These are phyloP conservation scores for Thielaviopsis musarum DNA, from an alignment of 2,329 filamentous ascomycete genomes.

Conservation along the genomic window DNA sequence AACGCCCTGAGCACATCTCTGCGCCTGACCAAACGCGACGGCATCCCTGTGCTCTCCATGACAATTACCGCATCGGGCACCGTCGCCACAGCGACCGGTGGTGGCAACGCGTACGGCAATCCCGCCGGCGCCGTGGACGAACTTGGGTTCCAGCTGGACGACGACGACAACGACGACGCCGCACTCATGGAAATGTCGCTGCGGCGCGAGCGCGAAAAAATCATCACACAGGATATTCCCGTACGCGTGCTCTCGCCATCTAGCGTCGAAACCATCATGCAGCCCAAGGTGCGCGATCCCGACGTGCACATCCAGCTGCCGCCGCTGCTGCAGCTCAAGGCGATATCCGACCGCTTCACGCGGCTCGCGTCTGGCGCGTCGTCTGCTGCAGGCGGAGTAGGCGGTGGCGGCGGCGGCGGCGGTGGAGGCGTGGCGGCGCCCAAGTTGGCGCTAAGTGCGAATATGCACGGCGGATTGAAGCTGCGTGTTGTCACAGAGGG, in stretches of 20 bases:
- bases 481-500: conserved; percentile 70
- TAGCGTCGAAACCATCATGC: conserved; percentile 81
- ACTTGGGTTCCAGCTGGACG: conserved; percentile 19
- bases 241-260: conserved; percentile 73
- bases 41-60: conserved; percentile 69
- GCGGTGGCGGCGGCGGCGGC: background rate
- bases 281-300: conserved; percentile 76
- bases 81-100: conserved; percentile 25
- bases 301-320: conserved; percentile 90
- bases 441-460: conserved; percentile 74
- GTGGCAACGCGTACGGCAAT: conserved; percentile 15
- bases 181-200: conserved; percentile 39
- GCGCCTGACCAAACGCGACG: conserved; percentile 83
- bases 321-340: conserved; percentile 73
- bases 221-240: conserved; percentile 93
- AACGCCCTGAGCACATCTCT: conserved; percentile 69
- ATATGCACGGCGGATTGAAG: conserved; percentile 79
- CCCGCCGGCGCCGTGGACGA: conserved; percentile 12
- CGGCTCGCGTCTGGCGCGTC: conserved; percentile 50
- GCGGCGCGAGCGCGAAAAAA: conserved; percentile 63
- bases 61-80: conserved; percentile 68
- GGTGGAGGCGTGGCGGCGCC: conserved; percentile 24
- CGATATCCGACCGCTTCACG: conserved; percentile 89
- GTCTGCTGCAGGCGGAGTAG: background rate
- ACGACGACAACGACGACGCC: conserved; percentile 27